phyloP scores from a whole-genome alignment of 1,284 basidiomycete species.

The Coniferiporia weirii region DNA sequence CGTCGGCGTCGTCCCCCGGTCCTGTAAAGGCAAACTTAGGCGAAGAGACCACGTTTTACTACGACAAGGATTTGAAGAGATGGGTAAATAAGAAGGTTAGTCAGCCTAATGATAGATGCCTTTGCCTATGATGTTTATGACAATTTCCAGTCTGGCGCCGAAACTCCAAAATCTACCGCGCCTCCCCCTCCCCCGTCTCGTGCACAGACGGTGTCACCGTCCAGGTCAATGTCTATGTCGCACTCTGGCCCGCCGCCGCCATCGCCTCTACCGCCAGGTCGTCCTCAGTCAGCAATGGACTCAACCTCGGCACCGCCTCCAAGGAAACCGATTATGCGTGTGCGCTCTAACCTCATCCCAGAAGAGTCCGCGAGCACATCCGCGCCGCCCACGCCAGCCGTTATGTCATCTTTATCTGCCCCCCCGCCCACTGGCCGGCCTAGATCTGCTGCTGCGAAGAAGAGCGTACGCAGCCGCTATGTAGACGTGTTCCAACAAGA shows the following conservation, averaged over 20 bases:
- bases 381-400: constrained; percentile 31
- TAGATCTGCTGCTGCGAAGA: constrained; percentile 60
- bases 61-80: constrained; percentile 89
- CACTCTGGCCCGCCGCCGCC: constrained; percentile 33
- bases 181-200: constrained; percentile 67
- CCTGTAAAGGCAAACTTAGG: constrained; percentile 91
- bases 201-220: constrained; percentile 79
- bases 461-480: constrained; percentile 74
- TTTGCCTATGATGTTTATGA: constrained; percentile 10
- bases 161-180: constrained; percentile 40
- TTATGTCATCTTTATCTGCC: constrained; percentile 29
- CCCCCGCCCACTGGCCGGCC: constrained; percentile 51
- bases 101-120: constrained; percentile 6
- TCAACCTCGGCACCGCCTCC: constrained; percentile 42
- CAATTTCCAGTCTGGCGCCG: constrained; percentile 44
- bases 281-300: constrained; percentile 61
- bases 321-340: constrained; percentile 46
- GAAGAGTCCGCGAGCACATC: constrained; percentile 27
- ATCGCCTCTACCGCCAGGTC: constrained; percentile 39
- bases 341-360: constrained; percentile 63
- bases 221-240: constrained; percentile 30
- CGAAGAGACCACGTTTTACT: constrained; percentile 88
- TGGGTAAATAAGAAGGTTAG: constrained; percentile 95
- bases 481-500: constrained; percentile 76
- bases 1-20: constrained; percentile 44